Evolutionary conservation across 2,329 filamentous ascomycete genomes (phyloP).

Genomic region (Ophiostoma perfectum): DNA sequence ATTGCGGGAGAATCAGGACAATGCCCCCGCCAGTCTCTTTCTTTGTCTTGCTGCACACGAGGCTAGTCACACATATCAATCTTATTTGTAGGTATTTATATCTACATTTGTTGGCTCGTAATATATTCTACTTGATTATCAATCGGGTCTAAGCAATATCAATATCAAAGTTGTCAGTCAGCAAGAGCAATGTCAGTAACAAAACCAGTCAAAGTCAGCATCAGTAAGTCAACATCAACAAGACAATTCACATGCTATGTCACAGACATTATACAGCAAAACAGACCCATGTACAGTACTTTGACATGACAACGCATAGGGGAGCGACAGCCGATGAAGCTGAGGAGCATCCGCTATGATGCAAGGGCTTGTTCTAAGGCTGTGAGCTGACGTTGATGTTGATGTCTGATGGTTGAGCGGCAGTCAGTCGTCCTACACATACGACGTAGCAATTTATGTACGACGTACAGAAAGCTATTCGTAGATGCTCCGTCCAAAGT

Average conservation of each 20-base stretch:
- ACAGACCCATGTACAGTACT: background rate
- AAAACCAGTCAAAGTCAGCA: too few species aligned
- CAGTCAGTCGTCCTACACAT: background rate
- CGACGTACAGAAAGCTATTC: too few species aligned
- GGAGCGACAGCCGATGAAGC: background rate
- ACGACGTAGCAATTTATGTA: too few species aligned
- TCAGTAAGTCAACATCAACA: too few species aligned
- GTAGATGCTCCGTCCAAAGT: too few species aligned
- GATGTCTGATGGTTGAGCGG: background rate
- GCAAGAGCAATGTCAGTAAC: too few species aligned
- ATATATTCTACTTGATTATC: background rate
- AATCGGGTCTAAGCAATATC: background rate
- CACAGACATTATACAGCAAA: too few species aligned
- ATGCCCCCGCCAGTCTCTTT: background rate
- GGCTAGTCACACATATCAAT: conserved; percentile 2
- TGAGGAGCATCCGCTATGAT: conserved; percentile 2
- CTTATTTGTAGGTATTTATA: background rate
- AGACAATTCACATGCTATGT: background rate
- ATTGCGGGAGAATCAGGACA: background rate
- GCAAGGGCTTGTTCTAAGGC: background rate
- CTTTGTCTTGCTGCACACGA: background rate
- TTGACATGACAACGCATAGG: background rate
- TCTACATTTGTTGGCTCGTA: background rate
- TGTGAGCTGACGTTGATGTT: background rate
- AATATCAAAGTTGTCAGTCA: background rate